phyloP scores from a whole-genome alignment of 805 yeast species.

The Dipodascus albidus region DNA sequence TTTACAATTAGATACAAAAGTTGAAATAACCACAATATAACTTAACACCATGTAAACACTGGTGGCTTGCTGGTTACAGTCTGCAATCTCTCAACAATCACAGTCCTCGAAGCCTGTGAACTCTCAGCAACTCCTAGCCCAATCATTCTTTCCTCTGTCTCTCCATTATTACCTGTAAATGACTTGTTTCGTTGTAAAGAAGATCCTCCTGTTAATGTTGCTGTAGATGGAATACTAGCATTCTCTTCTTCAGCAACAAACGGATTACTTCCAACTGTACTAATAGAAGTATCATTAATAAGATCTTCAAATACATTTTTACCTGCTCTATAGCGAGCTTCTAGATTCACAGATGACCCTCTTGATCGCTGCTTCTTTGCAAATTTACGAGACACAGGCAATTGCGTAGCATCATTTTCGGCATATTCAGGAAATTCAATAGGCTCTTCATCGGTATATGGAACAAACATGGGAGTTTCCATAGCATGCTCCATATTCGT shows the following conservation, averaged over 20 bases:
- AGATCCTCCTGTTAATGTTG: neutral
- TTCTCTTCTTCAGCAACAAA: neutral
- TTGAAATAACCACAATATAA: too few species aligned
- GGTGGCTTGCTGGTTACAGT: constrained; percentile 46
- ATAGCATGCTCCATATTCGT: constrained; percentile 33
- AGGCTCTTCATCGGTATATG: neutral
- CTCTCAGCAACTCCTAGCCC: constrained; percentile 17
- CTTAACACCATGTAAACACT: constrained; percentile 54
- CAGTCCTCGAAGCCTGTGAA: constrained; percentile 29
- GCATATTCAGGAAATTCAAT: neutral
- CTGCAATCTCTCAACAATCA: constrained; percentile 49
- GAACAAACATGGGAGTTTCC: constrained; percentile 26
- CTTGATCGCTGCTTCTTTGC: constrained; percentile 1
- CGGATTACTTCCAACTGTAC: neutral
- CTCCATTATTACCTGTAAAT: neutral
- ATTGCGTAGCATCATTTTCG: neutral
- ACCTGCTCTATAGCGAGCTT: neutral
- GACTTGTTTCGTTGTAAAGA: neutral
- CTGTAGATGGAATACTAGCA: neutral
- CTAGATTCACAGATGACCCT: neutral
- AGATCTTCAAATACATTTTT: neutral
- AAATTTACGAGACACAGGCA: too few species aligned
- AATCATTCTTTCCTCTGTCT: constrained; percentile 9
- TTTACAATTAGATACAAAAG: too few species aligned
- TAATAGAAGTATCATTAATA: neutral